Conservation (phyloP, 2,329 filamentous ascomycete genomes). For the Pochonia chlamydosporia region DNA sequence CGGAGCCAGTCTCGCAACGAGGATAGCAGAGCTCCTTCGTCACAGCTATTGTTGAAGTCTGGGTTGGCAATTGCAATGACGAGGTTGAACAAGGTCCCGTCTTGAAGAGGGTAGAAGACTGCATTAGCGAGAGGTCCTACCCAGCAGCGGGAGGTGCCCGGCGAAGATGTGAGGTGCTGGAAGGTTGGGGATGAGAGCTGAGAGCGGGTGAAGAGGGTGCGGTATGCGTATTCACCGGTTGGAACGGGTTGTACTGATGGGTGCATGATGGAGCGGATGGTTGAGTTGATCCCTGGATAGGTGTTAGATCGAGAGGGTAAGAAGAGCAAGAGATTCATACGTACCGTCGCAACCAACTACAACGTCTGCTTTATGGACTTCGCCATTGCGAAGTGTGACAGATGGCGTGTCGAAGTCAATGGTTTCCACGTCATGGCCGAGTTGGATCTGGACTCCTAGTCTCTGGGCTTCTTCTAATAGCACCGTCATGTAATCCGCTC, state of each 20-base stretch:
- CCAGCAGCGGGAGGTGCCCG: slow-evolving; percentile 4
- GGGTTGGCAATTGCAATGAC: slow-evolving; percentile 5
- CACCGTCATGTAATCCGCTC: slow-evolving; percentile 11
- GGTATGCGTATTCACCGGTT: slow-evolving; percentile 10
- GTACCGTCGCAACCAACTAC: slow-evolving; percentile 12
- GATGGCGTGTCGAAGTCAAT: slow-evolving; percentile 8
- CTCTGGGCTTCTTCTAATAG: slow-evolving; percentile 9
- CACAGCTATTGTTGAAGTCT: slow-evolving; percentile 2
- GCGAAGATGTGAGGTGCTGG: background rate
- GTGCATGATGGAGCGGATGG: slow-evolving; percentile 8
- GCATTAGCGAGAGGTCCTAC: slow-evolving; percentile 7
- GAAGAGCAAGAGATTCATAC: background rate
- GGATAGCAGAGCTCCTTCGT: background rate
- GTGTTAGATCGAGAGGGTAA: background rate
- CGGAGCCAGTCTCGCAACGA: background rate
- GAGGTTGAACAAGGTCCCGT: slow-evolving; percentile 7
- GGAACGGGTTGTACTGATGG: slow-evolving; percentile 1
- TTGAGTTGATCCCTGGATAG: slow-evolving; percentile 7
- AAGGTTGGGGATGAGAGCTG: slow-evolving; percentile 4
- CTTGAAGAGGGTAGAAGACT: slow-evolving; percentile 9
- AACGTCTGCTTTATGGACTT: slow-evolving; percentile 9
- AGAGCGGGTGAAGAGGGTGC: slow-evolving; percentile 4
- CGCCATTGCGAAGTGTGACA: slow-evolving; percentile 5
- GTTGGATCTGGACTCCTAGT: slow-evolving; percentile 7
- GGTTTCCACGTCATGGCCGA: slow-evolving; percentile 6